Evolutionary conservation across 2,329 filamentous ascomycete species (phyloP).

Genomic region (Epichloe bromicola): DNA sequence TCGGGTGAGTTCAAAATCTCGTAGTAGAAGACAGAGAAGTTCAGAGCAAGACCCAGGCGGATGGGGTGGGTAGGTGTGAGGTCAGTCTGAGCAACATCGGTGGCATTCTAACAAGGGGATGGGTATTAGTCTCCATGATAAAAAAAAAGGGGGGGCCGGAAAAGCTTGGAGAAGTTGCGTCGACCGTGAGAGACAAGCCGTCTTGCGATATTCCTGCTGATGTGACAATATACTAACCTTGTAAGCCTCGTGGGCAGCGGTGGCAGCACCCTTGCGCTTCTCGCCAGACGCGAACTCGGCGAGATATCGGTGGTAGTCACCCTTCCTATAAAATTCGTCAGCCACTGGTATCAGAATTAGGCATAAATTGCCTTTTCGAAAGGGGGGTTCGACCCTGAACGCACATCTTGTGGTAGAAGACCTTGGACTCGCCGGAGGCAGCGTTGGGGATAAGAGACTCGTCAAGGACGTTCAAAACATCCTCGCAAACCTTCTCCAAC

Average conservation of each 20-base stretch:
- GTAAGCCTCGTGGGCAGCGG: conserved; percentile 86
- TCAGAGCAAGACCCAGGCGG: conserved; percentile 90
- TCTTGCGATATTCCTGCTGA: conserved; percentile 12
- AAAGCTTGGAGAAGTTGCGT: not conserved
- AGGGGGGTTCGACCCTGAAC: conserved; percentile 16
- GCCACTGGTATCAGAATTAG: not conserved
- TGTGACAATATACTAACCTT: conserved; percentile 50
- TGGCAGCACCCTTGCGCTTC: conserved; percentile 81
- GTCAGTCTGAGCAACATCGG: conserved; percentile 95
- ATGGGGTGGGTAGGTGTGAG: conserved; percentile 96
- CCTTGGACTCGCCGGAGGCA: conserved; percentile 95
- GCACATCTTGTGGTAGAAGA: conserved; percentile 99
- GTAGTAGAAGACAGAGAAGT: conserved; percentile 99
- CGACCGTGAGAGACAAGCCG: conserved; percentile 7
- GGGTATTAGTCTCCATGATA: conserved; percentile 1
- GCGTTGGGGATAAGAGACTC: conserved; percentile 90
- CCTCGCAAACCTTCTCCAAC: conserved; percentile 95
- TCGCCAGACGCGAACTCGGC: conserved; percentile 88
- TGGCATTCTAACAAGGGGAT: conserved; percentile 58
- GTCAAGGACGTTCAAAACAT: conserved; percentile 91
- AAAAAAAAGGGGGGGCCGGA: not conserved
- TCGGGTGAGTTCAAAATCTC: conserved; percentile 98
- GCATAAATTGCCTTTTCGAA: not conserved
- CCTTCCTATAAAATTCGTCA: conserved; percentile 53
- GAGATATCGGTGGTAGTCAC: conserved; percentile 91